Evolutionary conservation across 768 basidiomycete genomes (phyloP).

Genomic region (Rhodosporidiobolus odoratus): DNA sequence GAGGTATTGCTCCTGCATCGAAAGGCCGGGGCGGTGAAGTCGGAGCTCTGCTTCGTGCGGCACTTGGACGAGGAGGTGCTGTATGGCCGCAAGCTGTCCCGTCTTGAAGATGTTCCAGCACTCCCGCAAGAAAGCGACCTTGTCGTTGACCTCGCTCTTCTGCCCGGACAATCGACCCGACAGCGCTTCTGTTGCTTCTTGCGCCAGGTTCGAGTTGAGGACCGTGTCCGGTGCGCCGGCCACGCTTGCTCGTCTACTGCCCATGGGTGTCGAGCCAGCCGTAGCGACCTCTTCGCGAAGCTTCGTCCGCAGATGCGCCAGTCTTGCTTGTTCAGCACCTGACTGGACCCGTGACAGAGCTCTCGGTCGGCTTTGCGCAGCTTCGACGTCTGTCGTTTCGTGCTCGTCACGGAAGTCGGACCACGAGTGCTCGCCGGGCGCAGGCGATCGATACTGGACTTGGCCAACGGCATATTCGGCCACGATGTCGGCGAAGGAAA

Average conservation of each 20-base stretch:
- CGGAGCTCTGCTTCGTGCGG: conserved; percentile 1
- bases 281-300: conserved; percentile 11
- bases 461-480: conserved; percentile 9
- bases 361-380: neutral
- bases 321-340: neutral
- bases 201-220: neutral
- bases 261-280: conserved; percentile 5
- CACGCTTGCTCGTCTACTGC: neutral
- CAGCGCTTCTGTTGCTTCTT: neutral
- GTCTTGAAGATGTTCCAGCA: neutral
- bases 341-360: neutral
- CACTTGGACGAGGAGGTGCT: neutral
- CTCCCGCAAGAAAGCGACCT: neutral
- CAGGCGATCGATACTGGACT: conserved; percentile 11
- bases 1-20: neutral
- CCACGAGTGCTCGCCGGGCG: conserved; percentile 8
- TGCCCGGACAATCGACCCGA: no score
- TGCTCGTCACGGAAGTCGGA: conserved; percentile 13
- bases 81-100: neutral
- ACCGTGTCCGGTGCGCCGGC: neutral
- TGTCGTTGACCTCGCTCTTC: neutral
- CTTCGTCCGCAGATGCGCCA: neutral
- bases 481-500: conserved; percentile 2
- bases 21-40: neutral
- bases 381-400: conserved; percentile 6